These are phyloP conservation scores for Takakia lepidozioides DNA, from an alignment of 225 moss, liverwort and hornwort species.

Conservation along the genomic window DNA sequence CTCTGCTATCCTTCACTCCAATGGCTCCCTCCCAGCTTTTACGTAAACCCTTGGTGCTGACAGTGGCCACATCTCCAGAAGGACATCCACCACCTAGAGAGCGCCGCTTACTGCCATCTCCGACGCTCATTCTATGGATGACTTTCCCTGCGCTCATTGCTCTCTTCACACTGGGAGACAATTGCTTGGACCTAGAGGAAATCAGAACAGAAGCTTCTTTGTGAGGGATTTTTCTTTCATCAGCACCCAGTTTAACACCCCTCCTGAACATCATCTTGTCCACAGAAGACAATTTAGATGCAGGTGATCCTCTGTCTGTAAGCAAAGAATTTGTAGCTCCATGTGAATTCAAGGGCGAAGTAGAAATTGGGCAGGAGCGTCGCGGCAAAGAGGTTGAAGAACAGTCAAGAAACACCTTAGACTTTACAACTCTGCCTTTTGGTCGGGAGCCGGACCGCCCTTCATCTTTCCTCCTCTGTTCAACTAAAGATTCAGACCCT, in stretches of 20 bases:
- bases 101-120: slow-evolving; percentile 23
- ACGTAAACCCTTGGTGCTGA: slow-evolving; percentile 17
- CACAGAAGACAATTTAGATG: slow-evolving; percentile 14
- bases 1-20: slow-evolving; percentile 20
- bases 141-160: slow-evolving; percentile 30
- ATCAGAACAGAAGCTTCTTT: slow-evolving; percentile 22
- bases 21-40: slow-evolving; percentile 49
- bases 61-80: slow-evolving; percentile 18
- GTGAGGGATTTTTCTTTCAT: slow-evolving; percentile 40
- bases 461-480: slow-evolving; percentile 22
- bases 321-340: slow-evolving; percentile 14
- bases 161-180: slow-evolving; percentile 40
- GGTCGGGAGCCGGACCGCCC: slow-evolving; percentile 35
- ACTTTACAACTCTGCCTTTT: slow-evolving; percentile 43
- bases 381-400: neutral
- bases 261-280: slow-evolving; percentile 7
- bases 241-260: slow-evolving; percentile 33
- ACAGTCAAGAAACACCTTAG: slow-evolving; percentile 32
- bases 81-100: slow-evolving; percentile 23
- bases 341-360: slow-evolving; percentile 1
- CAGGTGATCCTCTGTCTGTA: slow-evolving; percentile 14
- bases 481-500: slow-evolving; percentile 1
- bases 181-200: slow-evolving; percentile 25
- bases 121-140: slow-evolving; percentile 11
- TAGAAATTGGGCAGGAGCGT: slow-evolving; percentile 1